Evolutionary conservation across 176 grass and related monocot species (phyloP), one percentile per base, ranked within the genome.

Genomic region (Triticum monococcum): DNA sequence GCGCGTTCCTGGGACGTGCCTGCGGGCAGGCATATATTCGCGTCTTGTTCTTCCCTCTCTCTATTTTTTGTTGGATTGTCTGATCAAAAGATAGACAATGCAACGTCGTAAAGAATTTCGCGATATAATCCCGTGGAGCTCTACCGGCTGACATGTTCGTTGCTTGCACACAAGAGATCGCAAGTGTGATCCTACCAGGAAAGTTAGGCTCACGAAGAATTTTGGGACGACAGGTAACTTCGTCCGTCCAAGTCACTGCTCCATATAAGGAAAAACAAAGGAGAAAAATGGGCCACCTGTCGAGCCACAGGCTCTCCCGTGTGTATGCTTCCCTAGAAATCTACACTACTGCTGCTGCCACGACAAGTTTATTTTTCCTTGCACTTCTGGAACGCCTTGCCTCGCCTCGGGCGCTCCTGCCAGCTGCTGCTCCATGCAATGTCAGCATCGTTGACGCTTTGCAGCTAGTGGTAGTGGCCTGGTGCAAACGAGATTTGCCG

Each of bases 191-290:
- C 30, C 45, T 43, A 3, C 9, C 17, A 80, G 40, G 41, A 12
- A 68, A 85, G 69, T 89, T 80, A 85, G 82, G 76, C 24, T 75
- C 32, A 13, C 1, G 57, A 75, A 3, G 84, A 81, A 79, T 78
- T 82, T 50, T 82, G 22, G 23, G 9, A 31, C 25, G 33, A 87
- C 25, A 10, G 80, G 66, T 43, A 83, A 66, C 89, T 86, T 78
- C 31, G 20, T 13, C 24, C 26, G 9, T 31, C 69, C 30, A 57
- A 33, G 12, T 43, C 46, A 12, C 31, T 24, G 8, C 7, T 18
- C 23, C 50, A 54, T 16, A 31, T 26, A 32, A 43, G 10, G 54
- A 9, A 25, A 14, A 14, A 24, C 9, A 61, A 63, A 33, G 9
- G 3, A 30, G 77, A 46, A 45, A 22, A 12, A 86, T 0, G 60